Evolutionary conservation across 768 basidiomycete genomes (phyloP), one percentile per base, ranked within the genome.

Genomic region (Amanita molliuscula): DNA sequence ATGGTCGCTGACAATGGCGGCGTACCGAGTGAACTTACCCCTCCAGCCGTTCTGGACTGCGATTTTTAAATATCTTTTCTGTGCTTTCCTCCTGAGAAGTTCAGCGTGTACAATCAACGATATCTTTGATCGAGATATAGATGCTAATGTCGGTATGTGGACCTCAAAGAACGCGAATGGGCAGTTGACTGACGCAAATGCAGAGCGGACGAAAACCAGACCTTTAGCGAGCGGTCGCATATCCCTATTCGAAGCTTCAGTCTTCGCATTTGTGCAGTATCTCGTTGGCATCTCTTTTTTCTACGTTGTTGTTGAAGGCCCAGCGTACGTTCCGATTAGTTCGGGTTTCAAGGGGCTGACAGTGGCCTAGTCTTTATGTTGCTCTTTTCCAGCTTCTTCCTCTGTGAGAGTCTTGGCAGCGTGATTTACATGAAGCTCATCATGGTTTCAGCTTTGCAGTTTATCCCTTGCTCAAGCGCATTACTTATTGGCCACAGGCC

Each of bases 401-500:
- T 6, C 53, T 76, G 74, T 73, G 52, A 52, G 72, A 57, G 6
- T 37, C 16, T 18, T 38, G 21, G 26, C 23, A 35, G 47, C 42
- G 29, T 44, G n/a, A 69, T 65, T 4, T 28, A 21, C 51, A 43
- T 49, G 52, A 53, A 65, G 68, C 38, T 42, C 18, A 37, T 47
- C 34, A 26, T 16, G 33, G 21, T 33, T n/a, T 37, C 38, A 73
- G 70, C 33, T 69, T 70, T 53, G 65, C 66, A 6, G 59, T 75
- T 44, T 77, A 76, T 58, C 79, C 79, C 10, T 65, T 80, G 6
- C 63, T 79, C 47, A 81, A 81, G 56, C 68, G 78, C 6, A 60
- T 72, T 34, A 80, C 78, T 0, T 62, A 78, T 53, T 81, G 78
- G 78, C 79, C 79, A 0, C 79, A 81, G 55, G 76, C 77, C 0